Conservation (phyloP, 371 early-diverging fungal genomes). For the Apophysomyces ossiformis region DNA sequence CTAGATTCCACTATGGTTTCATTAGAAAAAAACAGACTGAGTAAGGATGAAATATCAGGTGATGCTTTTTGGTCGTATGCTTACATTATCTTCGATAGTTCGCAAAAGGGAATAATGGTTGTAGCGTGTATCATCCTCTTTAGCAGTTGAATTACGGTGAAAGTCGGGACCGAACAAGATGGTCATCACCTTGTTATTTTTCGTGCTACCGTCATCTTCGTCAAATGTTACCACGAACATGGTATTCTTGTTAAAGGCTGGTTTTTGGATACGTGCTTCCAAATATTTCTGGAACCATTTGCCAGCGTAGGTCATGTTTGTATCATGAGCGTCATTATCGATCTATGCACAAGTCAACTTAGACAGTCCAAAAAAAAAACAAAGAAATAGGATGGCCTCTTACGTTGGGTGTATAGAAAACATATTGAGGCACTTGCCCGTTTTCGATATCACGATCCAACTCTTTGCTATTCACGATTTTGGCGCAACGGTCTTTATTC, state of each 20-base stretch:
- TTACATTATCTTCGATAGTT: constrained; percentile 60
- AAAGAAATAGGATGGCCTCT: constrained; percentile 12
- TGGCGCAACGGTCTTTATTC: constrained; percentile 52
- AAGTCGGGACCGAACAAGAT: constrained; percentile 58
- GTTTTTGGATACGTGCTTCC: constrained; percentile 53
- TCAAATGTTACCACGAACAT: constrained; percentile 61
- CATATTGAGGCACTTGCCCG: constrained; percentile 57
- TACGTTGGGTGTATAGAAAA: constrained; percentile 59
- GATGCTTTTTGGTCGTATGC: background rate
- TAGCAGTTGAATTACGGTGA: constrained; percentile 28
- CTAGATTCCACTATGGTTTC: constrained; percentile 17
- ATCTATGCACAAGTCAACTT: constrained; percentile 21
- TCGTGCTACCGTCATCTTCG: constrained; percentile 46
- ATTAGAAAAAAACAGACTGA: background rate
- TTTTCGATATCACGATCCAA: constrained; percentile 53
- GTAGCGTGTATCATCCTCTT: constrained; percentile 55
- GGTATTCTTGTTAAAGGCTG: constrained; percentile 53
- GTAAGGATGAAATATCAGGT: background rate
- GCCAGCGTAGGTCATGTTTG: constrained; percentile 50
- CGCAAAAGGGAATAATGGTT: constrained; percentile 66
- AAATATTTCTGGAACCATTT: constrained; percentile 64
- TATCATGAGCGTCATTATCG: constrained; percentile 65
- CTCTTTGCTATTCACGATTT: constrained; percentile 55
- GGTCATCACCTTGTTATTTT: constrained; percentile 53
- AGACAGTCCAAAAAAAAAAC: background rate